Percentiles rank a stretch among this genome's conserved stretches.
Evolutionary conservation across 2,329 filamentous ascomycete species (phyloP).

Genomic region (Penicillium sclerotigenum): DNA sequence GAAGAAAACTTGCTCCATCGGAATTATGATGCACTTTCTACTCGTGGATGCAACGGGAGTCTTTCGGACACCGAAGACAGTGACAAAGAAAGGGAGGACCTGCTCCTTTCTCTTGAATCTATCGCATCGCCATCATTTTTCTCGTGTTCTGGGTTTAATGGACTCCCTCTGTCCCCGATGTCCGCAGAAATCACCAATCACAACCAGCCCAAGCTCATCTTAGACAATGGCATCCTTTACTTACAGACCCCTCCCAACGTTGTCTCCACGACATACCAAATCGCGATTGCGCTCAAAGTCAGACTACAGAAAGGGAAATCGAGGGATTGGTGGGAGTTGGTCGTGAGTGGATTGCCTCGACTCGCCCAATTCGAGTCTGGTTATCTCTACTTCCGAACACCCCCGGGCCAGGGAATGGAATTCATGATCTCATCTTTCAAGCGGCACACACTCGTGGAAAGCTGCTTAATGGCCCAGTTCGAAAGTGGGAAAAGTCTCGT

Average conservation of each 20-base stretch:
- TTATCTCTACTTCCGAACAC: conserved; percentile 30
- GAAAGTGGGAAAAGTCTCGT: conserved; percentile 20
- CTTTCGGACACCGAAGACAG: conserved; percentile 4
- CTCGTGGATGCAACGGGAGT: conserved; percentile 10
- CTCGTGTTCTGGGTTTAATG: not conserved
- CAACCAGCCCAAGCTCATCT: conserved; percentile 9
- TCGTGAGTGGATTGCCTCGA: conserved; percentile 30
- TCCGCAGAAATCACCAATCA: not conserved
- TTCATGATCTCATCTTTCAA: conserved; percentile 28
- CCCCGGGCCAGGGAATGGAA: conserved; percentile 28
- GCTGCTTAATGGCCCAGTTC: conserved; percentile 34
- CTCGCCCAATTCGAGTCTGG: conserved; percentile 25
- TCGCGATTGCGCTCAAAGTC: conserved; percentile 17
- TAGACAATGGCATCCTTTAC: conserved; percentile 19
- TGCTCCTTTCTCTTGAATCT: not conserved
- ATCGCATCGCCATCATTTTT: not conserved
- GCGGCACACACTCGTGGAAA: conserved; percentile 26
- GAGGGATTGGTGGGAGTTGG: conserved; percentile 28
- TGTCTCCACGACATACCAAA: conserved; percentile 21
- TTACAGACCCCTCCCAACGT: conserved; percentile 15
- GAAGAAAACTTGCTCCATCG: not conserved
- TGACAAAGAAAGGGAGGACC: not conserved
- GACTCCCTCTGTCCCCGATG: not conserved
- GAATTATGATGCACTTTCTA: conserved; percentile 12
- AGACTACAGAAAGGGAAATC: conserved; percentile 15